Conservation (phyloP, 169 alveolate genomes). For the Babesia microti region DNA sequence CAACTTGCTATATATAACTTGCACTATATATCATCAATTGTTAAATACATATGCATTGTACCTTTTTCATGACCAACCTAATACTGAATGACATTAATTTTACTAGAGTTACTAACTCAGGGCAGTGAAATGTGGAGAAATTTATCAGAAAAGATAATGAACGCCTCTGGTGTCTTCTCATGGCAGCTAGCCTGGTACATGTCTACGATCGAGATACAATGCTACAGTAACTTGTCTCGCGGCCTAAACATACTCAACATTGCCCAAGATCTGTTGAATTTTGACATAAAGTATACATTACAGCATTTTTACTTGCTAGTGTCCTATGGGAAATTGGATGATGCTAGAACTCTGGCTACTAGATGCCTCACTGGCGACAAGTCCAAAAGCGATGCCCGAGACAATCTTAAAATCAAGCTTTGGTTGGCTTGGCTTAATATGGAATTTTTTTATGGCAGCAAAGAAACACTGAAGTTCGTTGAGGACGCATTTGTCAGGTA, state of each 20-base stretch:
- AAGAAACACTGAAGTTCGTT: constrained; percentile 10
- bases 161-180: constrained; percentile 10
- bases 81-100: too few species aligned
- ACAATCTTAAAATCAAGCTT: constrained; percentile 7
- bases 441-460: constrained; percentile 34
- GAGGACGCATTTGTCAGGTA: constrained; percentile 9
- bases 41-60: too few species aligned
- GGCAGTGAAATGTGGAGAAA: constrained; percentile 25
- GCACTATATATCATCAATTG: too few species aligned
- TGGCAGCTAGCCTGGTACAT: constrained; percentile 49
- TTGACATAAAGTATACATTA: constrained; percentile 34
- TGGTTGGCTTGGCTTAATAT: constrained; percentile 40
- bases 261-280: constrained; percentile 26
- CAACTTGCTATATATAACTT: too few species aligned
- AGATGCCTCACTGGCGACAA: constrained; percentile 12
- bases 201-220: constrained; percentile 34
- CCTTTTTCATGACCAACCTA: too few species aligned
- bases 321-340: constrained; percentile 14
- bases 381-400: constrained; percentile 19
- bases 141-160: constrained; percentile 14
- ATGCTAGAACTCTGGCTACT: constrained; percentile 22
- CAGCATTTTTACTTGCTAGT: constrained; percentile 22
- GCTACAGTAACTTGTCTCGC: constrained; percentile 18
- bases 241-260: constrained; percentile 14
- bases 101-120: too few species aligned